phyloP scores from a whole-genome alignment of 805 yeast genomes.

The Yarrowia bubula region DNA sequence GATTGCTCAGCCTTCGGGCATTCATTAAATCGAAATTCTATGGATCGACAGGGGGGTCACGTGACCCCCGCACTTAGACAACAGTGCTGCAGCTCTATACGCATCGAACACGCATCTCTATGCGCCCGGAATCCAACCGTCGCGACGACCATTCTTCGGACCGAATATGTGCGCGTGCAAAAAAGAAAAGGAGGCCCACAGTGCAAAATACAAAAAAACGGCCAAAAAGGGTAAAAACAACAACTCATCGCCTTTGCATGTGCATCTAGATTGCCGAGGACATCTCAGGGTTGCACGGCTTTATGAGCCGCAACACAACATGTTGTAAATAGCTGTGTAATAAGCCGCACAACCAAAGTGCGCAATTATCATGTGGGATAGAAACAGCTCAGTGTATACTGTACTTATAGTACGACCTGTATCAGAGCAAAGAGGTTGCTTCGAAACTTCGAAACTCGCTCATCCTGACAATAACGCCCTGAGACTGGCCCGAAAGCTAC shows the following conservation, averaged over 20 bases:
- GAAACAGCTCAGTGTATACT: too few relatives aligned
- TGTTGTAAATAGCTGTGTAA: too few relatives aligned
- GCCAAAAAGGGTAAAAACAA: conserved; percentile 6
- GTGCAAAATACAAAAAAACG: neutral
- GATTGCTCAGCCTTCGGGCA: too few relatives aligned
- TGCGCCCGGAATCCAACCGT: neutral
- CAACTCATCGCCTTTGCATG: conserved; percentile 13
- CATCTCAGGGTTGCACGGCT: neutral
- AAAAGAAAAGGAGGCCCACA: neutral
- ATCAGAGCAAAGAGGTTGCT: too few relatives aligned
- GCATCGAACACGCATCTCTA: neutral
- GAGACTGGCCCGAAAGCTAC: too few relatives aligned
- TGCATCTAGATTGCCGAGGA: neutral
- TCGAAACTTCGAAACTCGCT: too few relatives aligned
- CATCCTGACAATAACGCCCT: too few relatives aligned
- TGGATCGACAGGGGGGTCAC: neutral
- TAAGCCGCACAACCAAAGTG: neutral
- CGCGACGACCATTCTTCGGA: neutral
- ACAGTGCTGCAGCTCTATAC: neutral
- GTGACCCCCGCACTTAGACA: neutral
- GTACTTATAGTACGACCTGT: too few relatives aligned
- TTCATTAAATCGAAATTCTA: too few relatives aligned
- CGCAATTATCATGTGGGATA: neutral
- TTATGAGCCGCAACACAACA: neutral
- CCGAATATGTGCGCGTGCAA: neutral